Conservation (phyloP, 2,329 filamentous ascomycete species). For the Verticillium zaregamsianum region DNA sequence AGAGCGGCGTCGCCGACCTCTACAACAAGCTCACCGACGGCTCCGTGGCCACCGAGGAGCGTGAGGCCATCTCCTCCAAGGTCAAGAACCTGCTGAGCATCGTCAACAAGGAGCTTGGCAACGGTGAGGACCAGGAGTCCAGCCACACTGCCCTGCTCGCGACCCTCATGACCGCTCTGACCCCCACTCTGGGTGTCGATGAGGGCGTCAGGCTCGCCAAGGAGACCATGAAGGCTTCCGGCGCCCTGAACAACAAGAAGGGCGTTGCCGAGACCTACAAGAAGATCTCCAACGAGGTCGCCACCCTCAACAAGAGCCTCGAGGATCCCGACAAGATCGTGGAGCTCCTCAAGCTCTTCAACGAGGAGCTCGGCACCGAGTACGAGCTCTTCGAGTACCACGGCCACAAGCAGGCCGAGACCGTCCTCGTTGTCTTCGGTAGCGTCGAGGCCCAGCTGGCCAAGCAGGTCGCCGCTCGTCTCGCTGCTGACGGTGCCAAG, state of each 20-base stretch:
- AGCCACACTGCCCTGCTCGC: conserved; percentile 92
- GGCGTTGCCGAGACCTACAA: conserved; percentile 67
- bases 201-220: conserved; percentile 80
- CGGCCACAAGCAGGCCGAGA: conserved; percentile 74
- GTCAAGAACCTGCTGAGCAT: conserved; percentile 65
- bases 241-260: conserved; percentile 69
- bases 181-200: conserved; percentile 82
- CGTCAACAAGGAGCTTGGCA: conserved; percentile 89
- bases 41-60: conserved; percentile 60
- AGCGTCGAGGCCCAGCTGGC: conserved; percentile 85
- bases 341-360: conserved; percentile 70
- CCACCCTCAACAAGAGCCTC: conserved; percentile 64
- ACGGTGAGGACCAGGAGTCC: conserved; percentile 83
- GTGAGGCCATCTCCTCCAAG: conserved; percentile 69
- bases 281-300: conserved; percentile 57
- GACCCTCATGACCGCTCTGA: conserved; percentile 70
- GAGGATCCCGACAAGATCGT: conserved; percentile 68
- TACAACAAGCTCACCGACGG: conserved; percentile 65
- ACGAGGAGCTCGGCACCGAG: conserved; percentile 87
- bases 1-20: conserved; percentile 61
- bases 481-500: conserved; percentile 69
- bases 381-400: conserved; percentile 94
- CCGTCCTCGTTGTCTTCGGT: conserved; percentile 87
- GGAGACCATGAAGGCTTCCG: conserved; percentile 78
- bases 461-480: conserved; percentile 70